Base-by-base conservation (phyloP, 2,329 filamentous ascomycete species). In the Proliferodiscus dingleyae region DNA sequence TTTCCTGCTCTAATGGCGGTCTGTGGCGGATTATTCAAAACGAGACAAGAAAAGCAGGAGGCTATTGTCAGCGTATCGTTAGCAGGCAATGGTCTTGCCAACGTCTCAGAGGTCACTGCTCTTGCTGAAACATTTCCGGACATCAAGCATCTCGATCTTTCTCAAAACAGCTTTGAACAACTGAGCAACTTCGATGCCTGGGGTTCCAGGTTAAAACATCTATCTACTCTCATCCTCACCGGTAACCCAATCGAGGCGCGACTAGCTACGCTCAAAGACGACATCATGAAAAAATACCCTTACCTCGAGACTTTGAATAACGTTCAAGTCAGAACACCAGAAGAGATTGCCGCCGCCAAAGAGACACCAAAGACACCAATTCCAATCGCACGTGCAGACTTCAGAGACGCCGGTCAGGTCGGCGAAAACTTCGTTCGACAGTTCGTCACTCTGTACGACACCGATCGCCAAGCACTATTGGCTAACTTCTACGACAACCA, bases 1-100 rank as follows among this genome's bases (percentile, higher is more conserved):
- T 96, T 97, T 68, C 87, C 87, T 42, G 91, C 87, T 1, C 74
- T 97, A 51, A 95, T 97, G 87, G 81, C 80, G 48, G 82, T 96
- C 37, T 89, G 87, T 63, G 83, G 94, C 43, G 71, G 80, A 50
- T 77, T 85, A 15, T 95, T 95, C 70, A 82, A 84, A 55, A 83
- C 77, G 2, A 63, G 77, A 10, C 73, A 83, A 49, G 82, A 85
- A 40, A 90, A 90, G 64, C 78, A 81, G 40, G 83, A 89, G 37
- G 84, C 85, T 4, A 84, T 98, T 39, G 72, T 84, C 53, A 91
- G 88, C 61, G 83, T 97, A 58, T 87, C 84, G 29, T 76, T 98
- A 10, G 82, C 85, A 15, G 80, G 81, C 63, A 97, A 97, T 66
- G 80, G 81, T 49, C 81, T 97, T 37, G 71, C 79, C 41, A 83